These are phyloP conservation scores for Stropharia rugosoannulata DNA, from an alignment of 768 basidiomycete species.

Conservation along the genomic window DNA sequence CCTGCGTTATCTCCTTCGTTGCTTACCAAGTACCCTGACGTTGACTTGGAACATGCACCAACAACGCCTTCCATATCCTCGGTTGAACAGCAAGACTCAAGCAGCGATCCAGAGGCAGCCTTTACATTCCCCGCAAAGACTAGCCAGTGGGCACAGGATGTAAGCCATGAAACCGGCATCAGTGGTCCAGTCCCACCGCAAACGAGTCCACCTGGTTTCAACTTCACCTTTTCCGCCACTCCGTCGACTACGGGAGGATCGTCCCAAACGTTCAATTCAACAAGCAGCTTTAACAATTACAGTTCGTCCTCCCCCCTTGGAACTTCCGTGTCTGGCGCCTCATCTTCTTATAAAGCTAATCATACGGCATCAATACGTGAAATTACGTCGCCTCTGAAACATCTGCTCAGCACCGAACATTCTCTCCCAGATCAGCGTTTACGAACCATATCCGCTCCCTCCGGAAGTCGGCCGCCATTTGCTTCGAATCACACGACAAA, in stretches of 20 bases:
- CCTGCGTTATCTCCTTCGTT: neutral
- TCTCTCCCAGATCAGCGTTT: slow-evolving; percentile 7
- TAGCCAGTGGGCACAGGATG: slow-evolving; percentile 46
- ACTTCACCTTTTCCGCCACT: slow-evolving; percentile 9
- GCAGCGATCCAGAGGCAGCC: slow-evolving; percentile 9
- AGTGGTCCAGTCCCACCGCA: neutral
- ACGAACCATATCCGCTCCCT: neutral
- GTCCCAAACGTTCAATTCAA: slow-evolving; percentile 10
- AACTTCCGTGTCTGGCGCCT: slow-evolving; percentile 24
- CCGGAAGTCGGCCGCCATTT: neutral
- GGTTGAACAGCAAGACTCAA: slow-evolving; percentile 17
- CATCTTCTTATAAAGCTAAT: slow-evolving; percentile 20
- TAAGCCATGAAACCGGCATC: slow-evolving; percentile 21
- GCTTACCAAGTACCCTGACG: neutral
- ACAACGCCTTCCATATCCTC: slow-evolving; percentile 24
- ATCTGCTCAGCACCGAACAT: slow-evolving; percentile 10
- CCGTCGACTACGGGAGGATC: slow-evolving; percentile 21
- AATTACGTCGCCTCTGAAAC: neutral
- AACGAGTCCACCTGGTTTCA: neutral
- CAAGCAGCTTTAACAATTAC: slow-evolving; percentile 18
- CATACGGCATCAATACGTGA: slow-evolving; percentile 2
- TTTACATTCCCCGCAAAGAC: slow-evolving; percentile 25
- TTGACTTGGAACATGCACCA: slow-evolving; percentile 29
- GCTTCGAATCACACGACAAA: neutral
- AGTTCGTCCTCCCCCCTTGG: slow-evolving; percentile 24